phyloP scores from a whole-genome alignment of 768 basidiomycete genomes.

The Rhodotorula toruloides region DNA sequence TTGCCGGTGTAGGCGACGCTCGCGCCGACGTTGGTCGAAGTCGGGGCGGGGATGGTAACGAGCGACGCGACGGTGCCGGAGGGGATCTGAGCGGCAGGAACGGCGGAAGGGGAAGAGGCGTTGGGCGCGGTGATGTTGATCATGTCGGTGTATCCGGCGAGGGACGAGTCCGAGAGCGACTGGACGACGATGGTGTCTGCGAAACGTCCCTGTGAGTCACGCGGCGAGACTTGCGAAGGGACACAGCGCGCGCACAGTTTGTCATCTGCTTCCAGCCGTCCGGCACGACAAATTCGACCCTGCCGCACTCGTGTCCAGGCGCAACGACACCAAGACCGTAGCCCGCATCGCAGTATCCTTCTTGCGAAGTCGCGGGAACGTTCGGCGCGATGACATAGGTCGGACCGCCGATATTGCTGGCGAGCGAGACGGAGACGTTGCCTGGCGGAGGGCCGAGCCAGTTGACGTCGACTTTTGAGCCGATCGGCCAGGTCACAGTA shows the following conservation, averaged over 20 bases:
- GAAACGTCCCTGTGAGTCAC: background rate
- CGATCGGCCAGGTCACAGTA: slow-evolving; percentile 31
- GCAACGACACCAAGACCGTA: slow-evolving; percentile 22
- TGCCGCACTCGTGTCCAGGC: slow-evolving; percentile 27
- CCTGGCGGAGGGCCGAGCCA: slow-evolving; percentile 37
- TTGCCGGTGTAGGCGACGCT: slow-evolving; percentile 5
- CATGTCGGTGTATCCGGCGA: slow-evolving; percentile 37
- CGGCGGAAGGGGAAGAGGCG: background rate
- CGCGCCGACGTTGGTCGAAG: slow-evolving; percentile 12
- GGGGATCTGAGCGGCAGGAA: background rate
- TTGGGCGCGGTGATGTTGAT: slow-evolving; percentile 24
- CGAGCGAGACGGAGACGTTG: slow-evolving; percentile 30
- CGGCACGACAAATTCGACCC: slow-evolving; percentile 33
- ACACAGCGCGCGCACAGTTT: slow-evolving; percentile 21
- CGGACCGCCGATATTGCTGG: slow-evolving; percentile 30
- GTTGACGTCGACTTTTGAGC: slow-evolving; percentile 29
- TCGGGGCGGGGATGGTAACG: slow-evolving; percentile 16
- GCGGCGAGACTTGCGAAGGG: background rate
- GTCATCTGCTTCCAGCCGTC: slow-evolving; percentile 18
- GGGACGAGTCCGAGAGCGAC: slow-evolving; percentile 16
- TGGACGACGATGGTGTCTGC: slow-evolving; percentile 37
- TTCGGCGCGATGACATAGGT: slow-evolving; percentile 18
- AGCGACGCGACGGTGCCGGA: slow-evolving; percentile 18
- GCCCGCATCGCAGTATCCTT: slow-evolving; percentile 35
- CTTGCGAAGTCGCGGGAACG: slow-evolving; percentile 15